phyloP scores from a whole-genome alignment of 2,329 filamentous ascomycete species.

The Chrysosporium queenslandicum region DNA sequence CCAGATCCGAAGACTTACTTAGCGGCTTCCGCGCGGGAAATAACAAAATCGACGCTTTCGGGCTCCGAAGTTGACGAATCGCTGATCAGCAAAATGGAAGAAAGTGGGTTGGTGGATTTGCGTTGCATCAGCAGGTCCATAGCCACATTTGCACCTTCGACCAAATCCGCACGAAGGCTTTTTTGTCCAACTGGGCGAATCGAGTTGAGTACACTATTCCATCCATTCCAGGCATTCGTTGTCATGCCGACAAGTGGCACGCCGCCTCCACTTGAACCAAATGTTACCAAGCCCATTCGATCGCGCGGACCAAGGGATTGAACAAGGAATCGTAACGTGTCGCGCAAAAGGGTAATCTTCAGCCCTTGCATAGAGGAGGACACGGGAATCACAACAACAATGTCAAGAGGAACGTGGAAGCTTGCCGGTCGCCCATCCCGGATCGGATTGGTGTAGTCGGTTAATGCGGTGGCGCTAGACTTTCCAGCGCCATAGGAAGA shows the following conservation, averaged over 20 bases:
- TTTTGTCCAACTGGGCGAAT: slow-evolving; percentile 94
- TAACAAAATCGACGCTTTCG: slow-evolving; percentile 95
- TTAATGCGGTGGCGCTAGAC: slow-evolving; percentile 78
- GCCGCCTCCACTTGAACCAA: slow-evolving; percentile 85
- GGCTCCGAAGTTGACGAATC: slow-evolving; percentile 90
- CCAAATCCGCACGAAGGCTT: slow-evolving; percentile 89
- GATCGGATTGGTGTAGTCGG: slow-evolving; percentile 74
- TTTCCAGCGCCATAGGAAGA: slow-evolving; percentile 73
- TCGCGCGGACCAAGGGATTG: slow-evolving; percentile 81
- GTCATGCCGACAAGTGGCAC: slow-evolving; percentile 98
- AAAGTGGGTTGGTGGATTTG: slow-evolving; percentile 89
- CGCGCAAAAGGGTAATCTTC: slow-evolving; percentile 88
- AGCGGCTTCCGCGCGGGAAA: slow-evolving; percentile 89
- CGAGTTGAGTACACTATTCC: slow-evolving; percentile 73
- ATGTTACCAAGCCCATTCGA: slow-evolving; percentile 93
- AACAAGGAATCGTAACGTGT: slow-evolving; percentile 86
- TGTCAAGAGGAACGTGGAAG: slow-evolving; percentile 82
- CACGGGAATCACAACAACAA: slow-evolving; percentile 92
- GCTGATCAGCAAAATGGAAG: slow-evolving; percentile 92
- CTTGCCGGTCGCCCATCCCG: slow-evolving; percentile 40
- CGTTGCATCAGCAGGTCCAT: slow-evolving; percentile 99
- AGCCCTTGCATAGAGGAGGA: slow-evolving; percentile 99
- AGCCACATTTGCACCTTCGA: slow-evolving; percentile 93
- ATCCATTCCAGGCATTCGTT: slow-evolving; percentile 84
- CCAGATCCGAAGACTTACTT: slow-evolving; percentile 53